Conservation (phyloP, 2,329 filamentous ascomycete genomes). For the Neonectria sp. region DNA sequence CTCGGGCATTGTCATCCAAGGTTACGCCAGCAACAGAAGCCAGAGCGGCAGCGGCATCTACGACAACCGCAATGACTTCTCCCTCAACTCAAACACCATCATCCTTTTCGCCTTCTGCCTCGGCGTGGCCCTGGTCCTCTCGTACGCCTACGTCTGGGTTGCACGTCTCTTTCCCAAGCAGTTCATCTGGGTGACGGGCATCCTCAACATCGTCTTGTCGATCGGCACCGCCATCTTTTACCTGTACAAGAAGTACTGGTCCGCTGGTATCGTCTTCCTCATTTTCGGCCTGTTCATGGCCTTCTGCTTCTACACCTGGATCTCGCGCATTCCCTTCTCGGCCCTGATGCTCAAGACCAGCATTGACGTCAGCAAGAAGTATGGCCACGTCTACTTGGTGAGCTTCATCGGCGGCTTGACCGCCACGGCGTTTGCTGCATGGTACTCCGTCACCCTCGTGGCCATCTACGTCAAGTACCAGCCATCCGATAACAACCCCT, state of each 20-base stretch:
- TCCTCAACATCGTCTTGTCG: conserved; percentile 87
- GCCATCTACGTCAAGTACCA: conserved; percentile 89
- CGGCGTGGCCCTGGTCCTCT: conserved; percentile 80
- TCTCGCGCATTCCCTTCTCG: conserved; percentile 90
- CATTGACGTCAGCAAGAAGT: conserved; percentile 87
- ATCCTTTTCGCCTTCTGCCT: conserved; percentile 88
- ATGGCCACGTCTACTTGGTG: conserved; percentile 89
- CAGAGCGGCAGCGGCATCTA: conserved; percentile 83
- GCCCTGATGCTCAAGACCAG: conserved; percentile 90
- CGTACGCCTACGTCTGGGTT: conserved; percentile 81
- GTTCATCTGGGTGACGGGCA: conserved; percentile 94
- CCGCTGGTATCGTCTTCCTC: conserved; percentile 89
- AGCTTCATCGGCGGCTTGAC: conserved; percentile 86
- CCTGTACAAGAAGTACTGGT: conserved; percentile 82
- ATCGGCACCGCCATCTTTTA: conserved; percentile 92
- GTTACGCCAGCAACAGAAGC: conserved; percentile 73
- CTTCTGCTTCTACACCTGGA: conserved; percentile 91
- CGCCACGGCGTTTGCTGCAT: conserved; percentile 83
- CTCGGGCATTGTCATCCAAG: conserved; percentile 81
- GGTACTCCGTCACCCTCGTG: conserved; percentile 89
- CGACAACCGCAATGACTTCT: conserved; percentile 73
- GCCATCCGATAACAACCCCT: conserved; percentile 69
- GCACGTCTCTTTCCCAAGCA: conserved; percentile 87
- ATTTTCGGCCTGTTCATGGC: conserved; percentile 82
- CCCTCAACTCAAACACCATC: conserved; percentile 86